Evolutionary conservation across 495 filamentous ascomycete genomes (phyloP).

Genomic region (Penicillium verhagenii): DNA sequence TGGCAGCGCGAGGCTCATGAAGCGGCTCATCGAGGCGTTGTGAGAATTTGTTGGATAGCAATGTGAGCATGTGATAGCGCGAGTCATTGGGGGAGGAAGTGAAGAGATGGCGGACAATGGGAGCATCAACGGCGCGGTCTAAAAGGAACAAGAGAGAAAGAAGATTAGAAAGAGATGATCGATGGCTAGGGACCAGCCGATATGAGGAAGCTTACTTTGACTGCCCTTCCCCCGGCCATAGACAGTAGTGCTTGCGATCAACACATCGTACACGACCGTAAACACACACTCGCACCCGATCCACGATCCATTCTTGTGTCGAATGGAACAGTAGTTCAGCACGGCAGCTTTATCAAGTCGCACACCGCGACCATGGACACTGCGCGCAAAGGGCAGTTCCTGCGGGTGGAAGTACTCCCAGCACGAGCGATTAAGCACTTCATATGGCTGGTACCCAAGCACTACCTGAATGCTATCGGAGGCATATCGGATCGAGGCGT

Average conservation of each 20-base stretch:
- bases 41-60: constrained; percentile 79
- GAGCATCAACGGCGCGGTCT: constrained; percentile 81
- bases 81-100: constrained; percentile 80
- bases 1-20: constrained; percentile 78
- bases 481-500: constrained; percentile 79
- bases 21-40: constrained; percentile 56
- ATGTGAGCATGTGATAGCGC: constrained; percentile 86
- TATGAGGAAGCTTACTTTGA: constrained; percentile 59
- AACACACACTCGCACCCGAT: constrained; percentile 88
- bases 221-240: constrained; percentile 69
- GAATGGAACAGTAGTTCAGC: constrained; percentile 73
- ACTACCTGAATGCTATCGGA: constrained; percentile 83
- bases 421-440: constrained; percentile 73
- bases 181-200: background rate
- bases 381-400: constrained; percentile 72
- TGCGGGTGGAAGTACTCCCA: constrained; percentile 88
- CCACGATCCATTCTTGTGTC: constrained; percentile 67
- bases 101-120: constrained; percentile 74
- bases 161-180: too few relatives aligned
- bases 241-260: constrained; percentile 82
- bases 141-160: background rate
- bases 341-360: constrained; percentile 82
- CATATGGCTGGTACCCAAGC: constrained; percentile 73
- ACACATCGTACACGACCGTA: constrained; percentile 81
- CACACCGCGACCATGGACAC: constrained; percentile 70